Evolutionary conservation across 2,329 filamentous ascomycete species (phyloP).

Genomic region (Aspergillus oerlinghausenensis): DNA sequence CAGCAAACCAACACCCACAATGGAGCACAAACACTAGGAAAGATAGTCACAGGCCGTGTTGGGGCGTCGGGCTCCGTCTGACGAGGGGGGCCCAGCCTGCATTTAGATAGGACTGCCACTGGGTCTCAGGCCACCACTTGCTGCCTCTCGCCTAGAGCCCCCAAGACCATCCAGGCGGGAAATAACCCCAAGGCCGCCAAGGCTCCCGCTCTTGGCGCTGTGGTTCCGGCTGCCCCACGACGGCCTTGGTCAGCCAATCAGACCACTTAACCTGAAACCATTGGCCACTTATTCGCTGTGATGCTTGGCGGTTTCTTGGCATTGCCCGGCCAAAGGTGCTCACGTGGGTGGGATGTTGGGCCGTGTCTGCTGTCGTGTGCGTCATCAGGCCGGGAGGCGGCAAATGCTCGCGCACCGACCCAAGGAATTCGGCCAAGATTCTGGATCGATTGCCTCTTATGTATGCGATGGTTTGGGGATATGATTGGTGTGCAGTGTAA

Average conservation of each 20-base stretch:
- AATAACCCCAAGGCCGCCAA: background rate
- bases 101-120: background rate
- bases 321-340: background rate
- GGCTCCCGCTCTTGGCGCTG: background rate
- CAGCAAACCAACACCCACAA: background rate
- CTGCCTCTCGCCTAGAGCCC: background rate
- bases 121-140: background rate
- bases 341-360: background rate
- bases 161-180: background rate
- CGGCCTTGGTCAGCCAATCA: no score
- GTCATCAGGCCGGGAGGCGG: background rate
- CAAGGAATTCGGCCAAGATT: background rate
- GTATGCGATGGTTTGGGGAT: background rate
- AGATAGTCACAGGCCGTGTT: background rate
- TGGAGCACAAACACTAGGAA: background rate
- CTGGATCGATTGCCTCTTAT: background rate
- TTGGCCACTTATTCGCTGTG: background rate
- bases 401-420: background rate
- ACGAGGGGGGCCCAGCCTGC: background rate
- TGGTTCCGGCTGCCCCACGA: background rate
- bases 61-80: background rate
- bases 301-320: background rate
- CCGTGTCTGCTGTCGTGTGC: background rate
- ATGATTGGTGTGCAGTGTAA: background rate
- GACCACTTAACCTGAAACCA: no score